Evolutionary conservation across 176 grass and related monocot species (phyloP).

Genomic region (Lolium perenne): DNA sequence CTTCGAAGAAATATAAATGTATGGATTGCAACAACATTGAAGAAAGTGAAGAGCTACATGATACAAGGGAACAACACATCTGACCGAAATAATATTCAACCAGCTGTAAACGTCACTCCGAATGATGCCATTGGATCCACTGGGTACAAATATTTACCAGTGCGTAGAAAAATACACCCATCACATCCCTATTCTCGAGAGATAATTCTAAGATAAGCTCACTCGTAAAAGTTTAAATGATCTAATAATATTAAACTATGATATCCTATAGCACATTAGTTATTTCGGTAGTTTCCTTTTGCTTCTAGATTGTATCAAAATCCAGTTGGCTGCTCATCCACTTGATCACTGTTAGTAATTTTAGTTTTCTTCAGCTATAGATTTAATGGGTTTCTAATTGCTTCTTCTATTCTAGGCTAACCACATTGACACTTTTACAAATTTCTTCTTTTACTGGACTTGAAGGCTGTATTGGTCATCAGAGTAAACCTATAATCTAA

Average conservation of each 20-base stretch:
- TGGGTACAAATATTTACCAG: slow-evolving; percentile 47
- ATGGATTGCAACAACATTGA: slow-evolving; percentile 70
- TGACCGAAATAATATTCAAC: slow-evolving; percentile 51
- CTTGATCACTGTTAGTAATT: not conserved
- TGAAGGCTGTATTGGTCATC: no score
- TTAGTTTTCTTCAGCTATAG: not conserved
- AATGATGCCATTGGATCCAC: slow-evolving; percentile 69
- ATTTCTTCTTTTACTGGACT: no score
- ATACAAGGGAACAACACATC: slow-evolving; percentile 55
- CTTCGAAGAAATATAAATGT: slow-evolving; percentile 74
- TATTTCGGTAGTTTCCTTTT: not conserved
- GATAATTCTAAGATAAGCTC: slow-evolving; percentile 26
- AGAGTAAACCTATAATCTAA: no score
- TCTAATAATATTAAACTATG: not conserved
- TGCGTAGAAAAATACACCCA: slow-evolving; percentile 40
- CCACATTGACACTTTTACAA: no score
- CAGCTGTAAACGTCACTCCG: slow-evolving; percentile 51
- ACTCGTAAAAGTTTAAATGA: slow-evolving; percentile 14
- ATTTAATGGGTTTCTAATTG: slow-evolving; percentile 12
- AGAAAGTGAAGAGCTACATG: slow-evolving; percentile 59
- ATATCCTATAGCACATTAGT: not conserved
- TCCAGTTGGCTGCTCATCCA: slow-evolving; percentile 8
- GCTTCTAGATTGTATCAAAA: slow-evolving; percentile 17
- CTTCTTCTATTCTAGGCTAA: not conserved
- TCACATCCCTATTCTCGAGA: slow-evolving; percentile 38